Conservation (phyloP, 2,329 filamentous ascomycete species). For the Colletotrichum tamarilloi region DNA sequence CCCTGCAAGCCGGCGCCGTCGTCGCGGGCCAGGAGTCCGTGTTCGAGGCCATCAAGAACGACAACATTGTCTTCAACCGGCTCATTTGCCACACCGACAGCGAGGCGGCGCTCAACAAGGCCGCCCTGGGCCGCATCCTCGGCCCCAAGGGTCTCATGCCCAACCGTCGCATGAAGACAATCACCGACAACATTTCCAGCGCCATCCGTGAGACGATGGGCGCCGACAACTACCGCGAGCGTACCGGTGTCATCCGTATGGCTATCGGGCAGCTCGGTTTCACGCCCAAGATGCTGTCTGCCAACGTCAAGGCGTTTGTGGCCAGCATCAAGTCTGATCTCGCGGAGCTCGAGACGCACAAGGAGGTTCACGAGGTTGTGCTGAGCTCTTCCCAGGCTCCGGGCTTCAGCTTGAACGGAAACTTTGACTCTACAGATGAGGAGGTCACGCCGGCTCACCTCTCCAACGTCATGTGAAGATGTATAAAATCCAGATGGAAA, state of each 20-base stretch:
- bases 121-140: conserved; percentile 81
- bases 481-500: conserved; percentile 7
- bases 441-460: conserved; percentile 64
- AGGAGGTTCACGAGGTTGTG: conserved; percentile 70
- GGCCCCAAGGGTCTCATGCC: conserved; percentile 96
- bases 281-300: conserved; percentile 85
- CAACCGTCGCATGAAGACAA: conserved; percentile 85
- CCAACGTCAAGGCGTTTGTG: conserved; percentile 85
- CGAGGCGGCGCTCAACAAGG: conserved; percentile 82
- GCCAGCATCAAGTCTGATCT: conserved; percentile 79
- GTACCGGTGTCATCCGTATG: conserved; percentile 84
- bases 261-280: conserved; percentile 93
- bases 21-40: conserved; percentile 88
- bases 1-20: conserved; percentile 80
- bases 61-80: conserved; percentile 87
- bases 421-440: conserved; percentile 73
- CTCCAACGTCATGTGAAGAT: conserved; percentile 65
- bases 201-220: conserved; percentile 86
- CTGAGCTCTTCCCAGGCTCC: conserved; percentile 89
- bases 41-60: conserved; percentile 80
- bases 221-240: conserved; percentile 87
- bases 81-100: conserved; percentile 87
- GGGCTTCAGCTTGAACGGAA: conserved; percentile 86
- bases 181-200: conserved; percentile 82
- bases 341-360: conserved; percentile 58